Evolutionary conservation across 345 rosid genomes (phyloP).

Genomic region (Raphanus sativus): DNA sequence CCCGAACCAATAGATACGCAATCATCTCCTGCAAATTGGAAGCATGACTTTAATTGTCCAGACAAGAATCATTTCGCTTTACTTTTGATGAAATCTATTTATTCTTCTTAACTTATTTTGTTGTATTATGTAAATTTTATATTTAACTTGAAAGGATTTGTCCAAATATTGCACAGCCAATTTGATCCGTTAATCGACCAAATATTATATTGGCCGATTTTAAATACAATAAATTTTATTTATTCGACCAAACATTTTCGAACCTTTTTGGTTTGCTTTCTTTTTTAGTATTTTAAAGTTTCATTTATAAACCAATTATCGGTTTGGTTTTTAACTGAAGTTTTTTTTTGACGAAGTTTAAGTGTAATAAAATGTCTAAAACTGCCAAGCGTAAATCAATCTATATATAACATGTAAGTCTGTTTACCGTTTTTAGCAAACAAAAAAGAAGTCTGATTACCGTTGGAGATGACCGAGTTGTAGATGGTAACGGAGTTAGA

Average conservation of each 20-base stretch:
- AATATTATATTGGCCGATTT: background rate
- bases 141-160: background rate
- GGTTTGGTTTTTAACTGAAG: background rate
- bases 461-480: conserved; percentile 77
- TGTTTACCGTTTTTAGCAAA: conserved; percentile 48
- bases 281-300: background rate
- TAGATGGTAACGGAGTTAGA: conserved; percentile 62
- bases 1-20: conserved; percentile 97
- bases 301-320: background rate
- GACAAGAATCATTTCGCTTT: background rate
- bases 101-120: background rate
- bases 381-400: background rate
- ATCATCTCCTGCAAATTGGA: conserved; percentile 71
- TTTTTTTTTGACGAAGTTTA: background rate
- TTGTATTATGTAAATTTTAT: background rate
- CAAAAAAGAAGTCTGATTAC: conserved; percentile 32
- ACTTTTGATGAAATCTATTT: background rate
- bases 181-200: background rate
- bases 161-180: background rate
- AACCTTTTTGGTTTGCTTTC: background rate
- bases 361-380: background rate
- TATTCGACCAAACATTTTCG: background rate
- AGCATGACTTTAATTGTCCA: conserved; percentile 4
- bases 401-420: background rate
- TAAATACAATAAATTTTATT: background rate